Evolutionary conservation across 192 early-diverging fungal species (phyloP), one percentile per base, ranked within the genome.

Genomic region (Coemansia sp.): DNA sequence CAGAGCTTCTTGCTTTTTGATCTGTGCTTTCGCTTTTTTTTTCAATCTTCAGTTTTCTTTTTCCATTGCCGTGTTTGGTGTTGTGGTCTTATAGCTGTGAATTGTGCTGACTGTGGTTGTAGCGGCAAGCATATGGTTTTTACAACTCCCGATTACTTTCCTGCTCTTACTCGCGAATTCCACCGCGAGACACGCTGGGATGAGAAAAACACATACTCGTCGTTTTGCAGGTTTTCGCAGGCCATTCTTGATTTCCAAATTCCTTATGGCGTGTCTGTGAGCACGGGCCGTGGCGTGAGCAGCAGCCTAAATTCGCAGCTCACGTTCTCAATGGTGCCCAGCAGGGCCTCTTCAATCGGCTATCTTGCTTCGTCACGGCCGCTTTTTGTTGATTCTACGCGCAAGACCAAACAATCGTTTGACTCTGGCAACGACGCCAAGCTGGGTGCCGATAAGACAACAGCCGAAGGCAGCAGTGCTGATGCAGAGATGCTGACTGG

Each of bases 231-330:
- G 7, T 83, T 89, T 52, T 74, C 77, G n/a, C 60, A 67, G 79
- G 88, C 90, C 7, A 67, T 96, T 12, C 77, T 96, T 21, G 89
- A 93, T 66, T 98, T 98, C 75, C 64, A 83, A n/a, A 85, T 87
- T 25, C 94, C 96, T 16, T 63, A 81, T 28, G 89, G 90, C 0
- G 70, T 94, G 7, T 87, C 89, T 0, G 75, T 95, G 16, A 71
- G 77, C 64, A 67, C 68, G 9, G 77, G 77, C 9, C 77, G 77
- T 35, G 39, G 68, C 31, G 69, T 86, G 10, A 68, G 95, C 46
- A 91, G 89, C 37, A 92, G 93, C 70, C 74, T 88, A 35, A 88
- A 90, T 15, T 89, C 92, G 12, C 86, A 88, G 21, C 82, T 90
- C 40, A 88, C 95, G 12, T 79, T 79, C 40, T 70, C 71, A 5